phyloP scores from a whole-genome alignment of 345 rosid genomes.

The Toxicodendron radicans region DNA sequence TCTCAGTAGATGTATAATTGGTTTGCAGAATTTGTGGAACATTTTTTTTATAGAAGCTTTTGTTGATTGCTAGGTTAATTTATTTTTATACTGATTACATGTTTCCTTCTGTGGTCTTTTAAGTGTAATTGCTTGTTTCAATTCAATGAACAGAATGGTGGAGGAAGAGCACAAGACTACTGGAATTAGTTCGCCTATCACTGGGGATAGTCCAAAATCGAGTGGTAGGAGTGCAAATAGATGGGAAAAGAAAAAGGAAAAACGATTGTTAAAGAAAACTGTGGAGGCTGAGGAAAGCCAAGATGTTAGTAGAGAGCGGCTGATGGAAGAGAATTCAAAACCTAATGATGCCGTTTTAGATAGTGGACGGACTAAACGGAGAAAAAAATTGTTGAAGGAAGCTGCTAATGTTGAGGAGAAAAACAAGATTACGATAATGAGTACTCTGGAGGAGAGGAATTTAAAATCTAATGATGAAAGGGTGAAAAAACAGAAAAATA shows the following conservation, averaged over 20 bases:
- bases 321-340: not conserved
- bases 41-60: not conserved
- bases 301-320: not conserved
- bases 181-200: not conserved
- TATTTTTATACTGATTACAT: too few species aligned
- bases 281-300: not conserved
- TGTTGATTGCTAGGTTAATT: not conserved
- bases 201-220: conserved; percentile 5
- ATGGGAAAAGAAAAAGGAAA: conserved; percentile 11
- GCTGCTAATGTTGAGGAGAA: not conserved
- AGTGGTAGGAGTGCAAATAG: not conserved
- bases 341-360: not conserved
- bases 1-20: too few species aligned
- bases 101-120: too few species aligned
- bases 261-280: not conserved
- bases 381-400: not conserved
- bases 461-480: not conserved
- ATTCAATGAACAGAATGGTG: conserved; percentile 19
- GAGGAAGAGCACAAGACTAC: conserved; percentile 14
- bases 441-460: not conserved
- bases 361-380: too few species aligned
- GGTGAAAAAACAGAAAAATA: conserved; percentile 21
- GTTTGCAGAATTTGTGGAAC: too few species aligned
- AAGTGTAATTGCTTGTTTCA: not conserved
- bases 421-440: not conserved